Percentiles rank a stretch among this genome's conserved stretches.
Conservation (phyloP, 2,329 filamentous ascomycete species). For the Alternaria triticina region DNA sequence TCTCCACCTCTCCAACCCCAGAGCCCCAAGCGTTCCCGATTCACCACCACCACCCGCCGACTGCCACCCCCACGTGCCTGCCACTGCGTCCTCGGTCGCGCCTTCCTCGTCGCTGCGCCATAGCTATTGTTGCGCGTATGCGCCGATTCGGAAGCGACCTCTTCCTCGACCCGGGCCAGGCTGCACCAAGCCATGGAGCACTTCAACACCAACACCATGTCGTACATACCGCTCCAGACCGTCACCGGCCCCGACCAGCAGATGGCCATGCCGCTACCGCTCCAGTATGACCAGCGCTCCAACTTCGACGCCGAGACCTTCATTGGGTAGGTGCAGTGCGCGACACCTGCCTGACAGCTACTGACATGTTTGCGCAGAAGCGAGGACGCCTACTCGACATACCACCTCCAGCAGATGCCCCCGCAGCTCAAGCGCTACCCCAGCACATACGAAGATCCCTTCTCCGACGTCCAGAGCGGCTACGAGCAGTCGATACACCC, state of each 20-base stretch:
- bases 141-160: slow-evolving; percentile 24
- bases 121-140: slow-evolving; percentile 36
- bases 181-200: slow-evolving; percentile 55
- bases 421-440: slow-evolving; percentile 58
- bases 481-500: slow-evolving; percentile 55
- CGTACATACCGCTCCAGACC: slow-evolving; percentile 64
- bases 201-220: slow-evolving; percentile 68
- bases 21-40: slow-evolving; percentile 9
- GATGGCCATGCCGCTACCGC: slow-evolving; percentile 52
- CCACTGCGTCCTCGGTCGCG: not conserved
- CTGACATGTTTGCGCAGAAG: slow-evolving; percentile 51
- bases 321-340: slow-evolving; percentile 57
- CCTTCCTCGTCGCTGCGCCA: slow-evolving; percentile 6
- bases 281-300: slow-evolving; percentile 63
- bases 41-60: slow-evolving; percentile 3
- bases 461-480: slow-evolving; percentile 58
- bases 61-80: slow-evolving; percentile 12
- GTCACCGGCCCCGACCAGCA: slow-evolving; percentile 53
- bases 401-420: slow-evolving; percentile 50
- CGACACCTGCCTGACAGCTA: slow-evolving; percentile 12
- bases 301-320: slow-evolving; percentile 67
- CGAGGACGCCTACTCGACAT: slow-evolving; percentile 58
- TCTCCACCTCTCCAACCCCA: slow-evolving; percentile 18
- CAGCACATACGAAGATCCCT: slow-evolving; percentile 57
- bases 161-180: slow-evolving; percentile 27